Base-by-base conservation (phyloP, 805 yeast species). In the Ogataea dorogensis region DNA sequence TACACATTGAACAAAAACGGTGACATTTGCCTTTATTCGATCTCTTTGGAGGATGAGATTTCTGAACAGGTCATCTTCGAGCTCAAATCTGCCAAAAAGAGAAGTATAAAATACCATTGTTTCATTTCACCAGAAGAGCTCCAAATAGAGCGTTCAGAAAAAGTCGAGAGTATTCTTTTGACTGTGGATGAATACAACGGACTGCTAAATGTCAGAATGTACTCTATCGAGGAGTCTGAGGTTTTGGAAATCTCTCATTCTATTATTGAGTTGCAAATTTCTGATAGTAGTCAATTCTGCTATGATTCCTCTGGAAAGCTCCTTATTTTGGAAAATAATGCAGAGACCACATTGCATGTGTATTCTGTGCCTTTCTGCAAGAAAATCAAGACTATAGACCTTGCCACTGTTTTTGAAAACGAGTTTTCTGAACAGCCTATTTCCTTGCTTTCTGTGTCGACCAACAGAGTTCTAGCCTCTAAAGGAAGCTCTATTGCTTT, bases 401-500 rank as follows among this genome's bases (percentile, higher is more conserved):
- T 20, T 17, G 33, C 15, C 27, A 42, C 16, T 7, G 49, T 51
- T 16, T 59, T 58, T 32, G 34, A 38, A 13, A 53, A 54, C 20
- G 65, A 60, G 33, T 46, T 49, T 9, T 14, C 18, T 5, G 47
- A 48, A 17, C 43, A 54, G 10, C 54, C 59, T 28, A 43, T 59
- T 19, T 63, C 76, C 2, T 57, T 73, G 18, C 36, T 51, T 22
- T 55, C 69, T 3, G 69, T 70, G 4, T 62, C 74, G 24, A 54
- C 68, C 10, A 73, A 71, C 46, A 61, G 81, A 46, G 45, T 73
- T n/a, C 52, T 75, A 8, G 43, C 75, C 7, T 57, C 75, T 0
- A 53, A 58, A 35, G 63, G 63, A 18, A 58, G 64, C 41, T 59
- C 64, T 33, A 50, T 74, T 22, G 62, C 64, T 24, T 53, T 75